Conservation (phyloP, 495 filamentous ascomycete species). For the Aspergillus heteromorphus region DNA sequence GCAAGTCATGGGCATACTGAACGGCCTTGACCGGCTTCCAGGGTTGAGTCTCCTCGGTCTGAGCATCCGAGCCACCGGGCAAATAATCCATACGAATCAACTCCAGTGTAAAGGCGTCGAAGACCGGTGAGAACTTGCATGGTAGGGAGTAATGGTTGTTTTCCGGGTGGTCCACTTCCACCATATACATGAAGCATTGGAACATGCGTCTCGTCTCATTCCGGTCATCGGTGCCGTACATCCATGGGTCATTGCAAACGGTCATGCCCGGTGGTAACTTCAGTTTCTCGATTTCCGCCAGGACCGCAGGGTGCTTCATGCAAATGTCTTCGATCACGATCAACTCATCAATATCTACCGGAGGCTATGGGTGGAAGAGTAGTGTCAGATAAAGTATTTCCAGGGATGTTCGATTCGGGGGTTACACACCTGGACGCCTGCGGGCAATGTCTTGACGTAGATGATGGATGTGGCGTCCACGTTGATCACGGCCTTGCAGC, state of each 20-base stretch:
- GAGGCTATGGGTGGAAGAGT: conserved; percentile 24
- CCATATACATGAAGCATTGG: conserved; percentile 43
- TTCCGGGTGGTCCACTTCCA: conserved; percentile 35
- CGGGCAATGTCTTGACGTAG: conserved; percentile 36
- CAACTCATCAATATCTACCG: conserved; percentile 38
- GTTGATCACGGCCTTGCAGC: conserved; percentile 40
- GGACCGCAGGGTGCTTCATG: conserved; percentile 35
- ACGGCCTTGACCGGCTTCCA: conserved; percentile 53
- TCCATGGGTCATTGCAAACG: conserved; percentile 44
- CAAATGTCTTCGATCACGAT: conserved; percentile 37
- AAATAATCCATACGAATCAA: conserved; percentile 53
- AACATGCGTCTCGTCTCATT: conserved; percentile 36
- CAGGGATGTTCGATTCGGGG: background rate
- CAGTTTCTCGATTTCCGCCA: conserved; percentile 38
- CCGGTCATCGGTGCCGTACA: conserved; percentile 37
- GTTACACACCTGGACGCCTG: conserved; percentile 33
- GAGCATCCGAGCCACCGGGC: conserved; percentile 32
- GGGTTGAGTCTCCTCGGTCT: conserved; percentile 28
- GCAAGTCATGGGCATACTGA: conserved; percentile 38
- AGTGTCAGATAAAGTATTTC: background rate
- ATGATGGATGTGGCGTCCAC: conserved; percentile 35
- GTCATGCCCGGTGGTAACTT: conserved; percentile 35
- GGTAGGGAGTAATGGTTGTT: conserved; percentile 78
- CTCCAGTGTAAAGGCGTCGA: conserved; percentile 58
- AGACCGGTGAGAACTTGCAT: conserved; percentile 70